Evolutionary conservation across 202 grass and related monocot genomes (phyloP).

Genomic region (Setaria italica): DNA sequence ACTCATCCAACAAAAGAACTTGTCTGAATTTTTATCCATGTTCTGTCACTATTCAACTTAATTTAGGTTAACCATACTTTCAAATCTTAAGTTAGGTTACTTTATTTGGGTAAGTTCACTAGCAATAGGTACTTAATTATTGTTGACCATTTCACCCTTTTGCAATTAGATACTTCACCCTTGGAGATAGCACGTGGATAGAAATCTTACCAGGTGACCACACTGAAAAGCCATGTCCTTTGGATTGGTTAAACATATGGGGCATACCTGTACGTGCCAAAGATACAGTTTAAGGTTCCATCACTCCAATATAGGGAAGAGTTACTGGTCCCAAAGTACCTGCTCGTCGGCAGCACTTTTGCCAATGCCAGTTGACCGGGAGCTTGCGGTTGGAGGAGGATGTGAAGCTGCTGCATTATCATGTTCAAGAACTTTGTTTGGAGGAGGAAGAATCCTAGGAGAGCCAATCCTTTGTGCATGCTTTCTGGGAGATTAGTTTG

Average conservation of each 20-base stretch:
- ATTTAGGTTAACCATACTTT: neutral
- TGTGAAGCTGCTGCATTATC: slow-evolving; percentile 59
- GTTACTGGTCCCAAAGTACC: slow-evolving; percentile 44
- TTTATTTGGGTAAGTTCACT: neutral
- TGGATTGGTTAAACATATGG: slow-evolving; percentile 90
- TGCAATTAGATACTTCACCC: neutral
- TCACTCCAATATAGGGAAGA: slow-evolving; percentile 13
- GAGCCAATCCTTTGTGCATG: slow-evolving; percentile 42
- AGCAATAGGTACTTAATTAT: neutral
- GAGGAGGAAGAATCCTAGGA: slow-evolving; percentile 81
- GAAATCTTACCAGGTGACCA: slow-evolving; percentile 84
- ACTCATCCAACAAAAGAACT: neutral
- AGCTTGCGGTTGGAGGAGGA: slow-evolving; percentile 46
- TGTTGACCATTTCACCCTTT: slow-evolving; percentile 20
- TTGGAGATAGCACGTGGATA: neutral
- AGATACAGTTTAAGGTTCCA: slow-evolving; percentile 21
- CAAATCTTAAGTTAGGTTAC: neutral
- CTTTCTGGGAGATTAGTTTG: slow-evolving; percentile 38
- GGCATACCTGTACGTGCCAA: slow-evolving; percentile 68
- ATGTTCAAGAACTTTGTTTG: slow-evolving; percentile 64
- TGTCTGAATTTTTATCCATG: neutral
- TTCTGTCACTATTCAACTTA: neutral
- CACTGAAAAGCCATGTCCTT: slow-evolving; percentile 97
- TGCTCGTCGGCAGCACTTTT: slow-evolving; percentile 56
- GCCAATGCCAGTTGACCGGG: slow-evolving; percentile 30